Evolutionary conservation across 305 asterid species (phyloP), one percentile per base, ranked within the genome.

Genomic region (Fraxinus platypoda): DNA sequence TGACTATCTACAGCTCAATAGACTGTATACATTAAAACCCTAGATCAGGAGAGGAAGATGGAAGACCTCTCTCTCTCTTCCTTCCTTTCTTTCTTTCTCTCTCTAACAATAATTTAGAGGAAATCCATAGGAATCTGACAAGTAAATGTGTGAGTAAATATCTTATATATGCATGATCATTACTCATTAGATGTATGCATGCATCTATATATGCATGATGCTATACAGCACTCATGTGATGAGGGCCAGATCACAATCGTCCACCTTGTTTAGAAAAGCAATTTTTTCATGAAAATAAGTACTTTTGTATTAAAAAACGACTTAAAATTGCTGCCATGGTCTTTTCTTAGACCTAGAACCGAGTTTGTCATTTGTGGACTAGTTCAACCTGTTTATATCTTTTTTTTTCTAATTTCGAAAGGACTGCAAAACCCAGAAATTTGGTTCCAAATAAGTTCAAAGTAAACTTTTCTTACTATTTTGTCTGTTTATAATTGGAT

Each of bases 1-100:
- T 66, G 81, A 85, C 75, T 54, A 85, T 79, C 77, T 68, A 76
- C 77, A 77, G 77, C 79, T 72, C 80, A 6, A 6, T 6, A 57
- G 59, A 49, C 21, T 86, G 83, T 68, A 62, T 76, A 73, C 88
- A 89, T 82, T 78, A 77, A 85, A 92, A 89, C 97, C 97, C 93
- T 90, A 92, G 87, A 68, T 64, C 73, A 64, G 30, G 38, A 83
- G 79, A 83, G 78, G 90, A 83, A 83, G 91, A 88, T 76, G 90
- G 86, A 83, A 83, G 78, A 81, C 86, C 80, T 76, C 57, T 68
- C n/a, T 28, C 82, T 30, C 57, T 78, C 86, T 38, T 37, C 43
- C 43, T 37, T 37, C 8, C 11, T 37, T 7, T 37, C 8, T 75
- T 37, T 37, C 11, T 37, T 7, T 37, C 8, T 75, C 82, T 30